Base-by-base conservation (phyloP, 805 yeast species). In the Ogataea angusta region DNA sequence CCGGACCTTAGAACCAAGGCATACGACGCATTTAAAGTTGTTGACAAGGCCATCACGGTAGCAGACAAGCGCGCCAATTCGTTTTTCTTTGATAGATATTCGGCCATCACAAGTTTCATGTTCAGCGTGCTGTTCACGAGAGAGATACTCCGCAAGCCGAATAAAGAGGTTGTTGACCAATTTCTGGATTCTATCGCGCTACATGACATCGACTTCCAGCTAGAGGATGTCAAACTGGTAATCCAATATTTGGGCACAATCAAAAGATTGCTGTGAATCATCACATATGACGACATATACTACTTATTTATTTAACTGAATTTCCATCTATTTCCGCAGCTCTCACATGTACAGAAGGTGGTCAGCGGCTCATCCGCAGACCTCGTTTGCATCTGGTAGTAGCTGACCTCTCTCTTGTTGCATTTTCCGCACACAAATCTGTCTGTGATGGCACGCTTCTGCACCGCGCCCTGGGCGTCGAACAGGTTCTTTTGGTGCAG, bases 351-450 rank as follows among this genome's bases (percentile, higher is more conserved):
- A 70, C 99, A 93, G 62, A 93, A 93, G 1, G 99, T 93, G 6
- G 99, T 93, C 57, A 93, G 76, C 45, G 99, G 99, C 67, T 93
- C 99, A 78, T 93, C 99, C 14, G 99, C 99, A 43, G 96, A 86
- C 66, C 99, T 76, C 24, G 99, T 93, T 72, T 93, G 99, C 83
- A 93, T 76, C 69, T 93, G 99, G 66, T 90, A 91, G 64, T 93
- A 93, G 53, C 95, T 85, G 30, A 93, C 99, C 70, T 88, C 89
- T 74, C 90, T 89, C 63, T 89, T 91, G 67, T 91, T 93, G 76
- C 99, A 93, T 64, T 91, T 93, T 36, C 98, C 97, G 67, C 99
- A 93, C 2, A 95, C 84, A 64, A 93, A 93, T 63, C 98, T 75
- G 63, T 91, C 98, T 6, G 99, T 93, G 27, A 88, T 89, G 1